phyloP scores from a whole-genome alignment of 2,329 filamentous ascomycete genomes.

The Leptosphaerulina australis region DNA sequence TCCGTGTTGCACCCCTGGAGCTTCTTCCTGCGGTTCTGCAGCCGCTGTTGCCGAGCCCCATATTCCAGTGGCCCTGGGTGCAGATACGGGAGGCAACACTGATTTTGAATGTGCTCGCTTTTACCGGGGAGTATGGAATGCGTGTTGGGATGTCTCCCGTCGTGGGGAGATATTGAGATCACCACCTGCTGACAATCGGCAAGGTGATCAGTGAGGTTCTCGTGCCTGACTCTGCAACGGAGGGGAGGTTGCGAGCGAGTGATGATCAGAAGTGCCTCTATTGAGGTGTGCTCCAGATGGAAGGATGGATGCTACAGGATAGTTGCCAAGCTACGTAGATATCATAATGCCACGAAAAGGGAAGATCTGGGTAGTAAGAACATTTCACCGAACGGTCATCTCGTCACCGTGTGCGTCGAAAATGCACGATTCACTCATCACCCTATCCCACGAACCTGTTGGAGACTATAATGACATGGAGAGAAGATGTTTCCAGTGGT shows the following conservation, averaged over 20 bases:
- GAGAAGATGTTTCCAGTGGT: constrained; percentile 1
- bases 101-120: constrained; percentile 2
- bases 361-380: constrained; percentile 2
- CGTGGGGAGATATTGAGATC: constrained; percentile 1
- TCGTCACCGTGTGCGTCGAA: constrained; percentile 1
- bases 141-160: constrained; percentile 1
- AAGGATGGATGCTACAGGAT: constrained; percentile 2
- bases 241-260: constrained; percentile 2
- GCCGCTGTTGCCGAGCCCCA: constrained; percentile 2
- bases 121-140: constrained; percentile 1
- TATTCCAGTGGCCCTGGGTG: constrained; percentile 3
- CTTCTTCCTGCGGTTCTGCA: constrained; percentile 1
- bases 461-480: constrained; percentile 2
- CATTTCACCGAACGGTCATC: constrained; percentile 1
- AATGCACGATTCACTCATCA: constrained; percentile 1
- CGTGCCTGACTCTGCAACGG: constrained; percentile 1
- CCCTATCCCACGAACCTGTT: constrained; percentile 3
- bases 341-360: constrained; percentile 2
- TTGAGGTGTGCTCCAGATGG: constrained; percentile 3
- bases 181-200: constrained; percentile 2
- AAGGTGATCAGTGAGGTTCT: constrained; percentile 1
- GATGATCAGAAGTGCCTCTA: constrained; percentile 3
- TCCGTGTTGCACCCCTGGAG: constrained; percentile 1
- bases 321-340: constrained; percentile 1
- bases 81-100: constrained; percentile 2